Percentiles rank a stretch among this genome's conserved stretches.
Conservation (phyloP, 2,329 filamentous ascomycete genomes). For the Pseudogymnoascus sp. region DNA sequence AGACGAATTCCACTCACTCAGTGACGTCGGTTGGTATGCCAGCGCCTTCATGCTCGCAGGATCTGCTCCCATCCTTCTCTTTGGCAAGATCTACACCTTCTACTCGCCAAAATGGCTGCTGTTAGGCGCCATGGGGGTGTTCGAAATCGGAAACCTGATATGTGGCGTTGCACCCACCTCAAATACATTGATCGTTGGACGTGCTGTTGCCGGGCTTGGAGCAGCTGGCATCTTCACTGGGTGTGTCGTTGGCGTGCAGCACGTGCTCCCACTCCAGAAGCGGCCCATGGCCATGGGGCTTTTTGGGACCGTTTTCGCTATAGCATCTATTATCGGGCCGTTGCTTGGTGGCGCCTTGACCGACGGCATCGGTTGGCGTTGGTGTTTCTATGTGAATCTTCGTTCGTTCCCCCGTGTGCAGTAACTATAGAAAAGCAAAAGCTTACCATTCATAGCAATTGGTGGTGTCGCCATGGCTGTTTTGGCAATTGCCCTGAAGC, state of each 20-base stretch:
- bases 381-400: conserved; percentile 30
- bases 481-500: conserved; percentile 30
- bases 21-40: conserved; percentile 30
- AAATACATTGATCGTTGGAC: conserved; percentile 24
- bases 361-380: conserved; percentile 26
- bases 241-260: conserved; percentile 22
- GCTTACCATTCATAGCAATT: not conserved
- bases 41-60: conserved; percentile 28
- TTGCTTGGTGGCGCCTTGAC: conserved; percentile 33
- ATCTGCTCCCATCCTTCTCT: conserved; percentile 19
- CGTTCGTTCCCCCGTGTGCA: not conserved
- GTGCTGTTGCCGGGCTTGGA: conserved; percentile 25
- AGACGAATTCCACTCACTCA: conserved; percentile 18
- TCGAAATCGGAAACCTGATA: conserved; percentile 26
- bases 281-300: conserved; percentile 18
- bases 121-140: conserved; percentile 20
- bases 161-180: conserved; percentile 23
- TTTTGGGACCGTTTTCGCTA: conserved; percentile 18
- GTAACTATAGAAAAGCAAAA: not conserved
- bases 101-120: conserved; percentile 24
- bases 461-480: conserved; percentile 28
- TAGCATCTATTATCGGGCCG: conserved; percentile 24
- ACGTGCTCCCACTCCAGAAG: conserved; percentile 19
- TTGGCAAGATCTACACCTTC: conserved; percentile 22
- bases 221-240: conserved; percentile 25